These are phyloP conservation scores for Elsinoe perseae DNA, from an alignment of 2,329 filamentous ascomycete species.

Conservation along the genomic window DNA sequence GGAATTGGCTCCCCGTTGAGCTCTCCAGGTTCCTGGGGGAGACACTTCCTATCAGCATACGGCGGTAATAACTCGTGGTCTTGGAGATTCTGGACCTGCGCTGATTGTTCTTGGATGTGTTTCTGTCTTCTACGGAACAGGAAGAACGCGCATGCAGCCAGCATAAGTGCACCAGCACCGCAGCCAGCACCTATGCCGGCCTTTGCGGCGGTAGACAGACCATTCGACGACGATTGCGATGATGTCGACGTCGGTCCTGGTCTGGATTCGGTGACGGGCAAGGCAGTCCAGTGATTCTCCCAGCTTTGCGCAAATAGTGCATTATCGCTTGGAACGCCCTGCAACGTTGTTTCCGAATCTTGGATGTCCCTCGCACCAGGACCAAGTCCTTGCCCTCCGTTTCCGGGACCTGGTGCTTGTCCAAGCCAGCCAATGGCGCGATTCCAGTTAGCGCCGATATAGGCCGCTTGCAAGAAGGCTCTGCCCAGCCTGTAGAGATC, in stretches of 20 bases:
- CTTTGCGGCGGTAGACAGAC: conserved; percentile 27
- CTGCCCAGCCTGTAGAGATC: conserved; percentile 34
- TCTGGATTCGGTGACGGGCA: neutral
- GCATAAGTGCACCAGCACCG: conserved; percentile 21
- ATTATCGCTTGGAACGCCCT: conserved; percentile 13
- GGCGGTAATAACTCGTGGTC: neutral
- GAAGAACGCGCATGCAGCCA: conserved; percentile 17
- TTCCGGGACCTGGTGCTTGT: conserved; percentile 35
- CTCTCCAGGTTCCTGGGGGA: neutral
- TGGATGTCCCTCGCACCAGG: conserved; percentile 12
- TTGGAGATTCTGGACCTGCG: neutral
- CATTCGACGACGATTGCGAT: conserved; percentile 26
- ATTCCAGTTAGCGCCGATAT: conserved; percentile 38
- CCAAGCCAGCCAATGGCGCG: conserved; percentile 29
- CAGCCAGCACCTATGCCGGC: conserved; percentile 32
- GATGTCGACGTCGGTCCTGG: conserved; percentile 12
- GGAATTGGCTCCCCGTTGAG: neutral
- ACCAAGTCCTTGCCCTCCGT: neutral
- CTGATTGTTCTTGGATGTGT: neutral
- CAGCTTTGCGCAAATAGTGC: neutral
- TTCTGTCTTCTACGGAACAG: conserved; percentile 16
- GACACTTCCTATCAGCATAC: neutral
- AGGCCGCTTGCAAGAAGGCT: conserved; percentile 43
- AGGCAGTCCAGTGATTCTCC: neutral
- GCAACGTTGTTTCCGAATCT: conserved; percentile 14